Base-by-base conservation (phyloP, 1,139 yeast genomes). In the Kodamaea plutei region DNA sequence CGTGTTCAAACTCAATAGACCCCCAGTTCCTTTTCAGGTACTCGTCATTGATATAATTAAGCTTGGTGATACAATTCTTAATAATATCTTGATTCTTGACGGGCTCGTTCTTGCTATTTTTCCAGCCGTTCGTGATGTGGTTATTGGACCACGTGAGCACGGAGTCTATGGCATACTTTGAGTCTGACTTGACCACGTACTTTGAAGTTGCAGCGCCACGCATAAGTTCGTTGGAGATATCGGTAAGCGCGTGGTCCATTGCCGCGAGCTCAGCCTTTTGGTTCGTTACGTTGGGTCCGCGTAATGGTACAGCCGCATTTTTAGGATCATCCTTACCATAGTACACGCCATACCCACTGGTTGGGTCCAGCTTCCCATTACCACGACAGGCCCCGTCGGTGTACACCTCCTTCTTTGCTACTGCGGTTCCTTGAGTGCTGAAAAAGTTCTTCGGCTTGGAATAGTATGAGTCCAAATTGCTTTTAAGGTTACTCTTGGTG, bases 201-300 rank as follows among this genome's bases (percentile, higher is more conserved):
- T 55, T 55, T 8, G 6, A 31, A 13, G 25, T n/a, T 6, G 21
- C 31, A 13, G 25, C n/a, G 10, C 23, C 29, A 12, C 15, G 33
- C 14, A 23, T 14, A 4, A 33, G 13, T 9, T 57, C 64, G 1
- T 41, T 23, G 32, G 56, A 41, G 8, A 77, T 64, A 7, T 50
- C 45, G 6, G 52, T 48, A 31, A 82, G 52, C 0, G 93, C 93
- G 27, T 65, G 66, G 5, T 58, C 51, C 15, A 84, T 64, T 0
- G 94, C 96, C 12, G 61, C 52, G 13, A 88, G 64, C 53, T 89
- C 96, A 2, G 94, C 94, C 26, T 88, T 61, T 45, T 84, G 89
- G 47, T 87, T 89, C 0, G 95, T 87, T 24, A 79, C 84, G 5
- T 55, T 56, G 4, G 33, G 25, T 3, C 5, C 13, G 2, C 31